Evolutionary conservation across 2,329 filamentous ascomycete species (phyloP).

Genomic region (Periconia sp.): DNA sequence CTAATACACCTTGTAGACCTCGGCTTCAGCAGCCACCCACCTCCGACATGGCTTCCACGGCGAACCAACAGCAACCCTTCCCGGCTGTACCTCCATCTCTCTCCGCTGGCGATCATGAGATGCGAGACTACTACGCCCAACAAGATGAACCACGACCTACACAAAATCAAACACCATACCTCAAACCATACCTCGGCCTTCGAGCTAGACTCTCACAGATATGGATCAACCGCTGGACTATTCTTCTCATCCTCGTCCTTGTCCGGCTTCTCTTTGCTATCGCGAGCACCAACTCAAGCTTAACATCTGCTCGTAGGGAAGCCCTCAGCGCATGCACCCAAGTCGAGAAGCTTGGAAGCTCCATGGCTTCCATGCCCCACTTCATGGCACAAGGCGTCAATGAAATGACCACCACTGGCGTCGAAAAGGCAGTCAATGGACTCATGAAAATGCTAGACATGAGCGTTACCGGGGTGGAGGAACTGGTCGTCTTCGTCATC

Average conservation of each 20-base stretch:
- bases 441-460: conserved; percentile 81
- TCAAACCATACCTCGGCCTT: conserved; percentile 92
- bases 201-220: conserved; percentile 89
- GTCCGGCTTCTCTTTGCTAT: conserved; percentile 80
- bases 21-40: conserved; percentile 33
- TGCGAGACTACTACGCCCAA: conserved; percentile 64
- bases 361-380: conserved; percentile 98
- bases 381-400: conserved; percentile 92
- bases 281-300: conserved; percentile 72
- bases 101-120: conserved; percentile 67
- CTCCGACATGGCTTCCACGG: conserved; percentile 54
- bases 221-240: conserved; percentile 97
- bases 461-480: conserved; percentile 81
- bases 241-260: conserved; percentile 85
- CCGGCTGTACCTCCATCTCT: conserved; percentile 63
- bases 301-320: conserved; percentile 77
- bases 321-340: conserved; percentile 88
- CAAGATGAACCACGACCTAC: conserved; percentile 62
- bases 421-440: conserved; percentile 80
- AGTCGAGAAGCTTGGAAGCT: conserved; percentile 90
- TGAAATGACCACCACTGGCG: conserved; percentile 76
- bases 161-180: conserved; percentile 69
- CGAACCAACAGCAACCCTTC: conserved; percentile 61
- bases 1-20: conserved; percentile 43
- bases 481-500: conserved; percentile 89